Percentiles rank a stretch among this genome's conserved stretches.
These are phyloP conservation scores for Xerophyta viscosa DNA, from an alignment of 106 monocot genomes.

Conservation along the genomic window DNA sequence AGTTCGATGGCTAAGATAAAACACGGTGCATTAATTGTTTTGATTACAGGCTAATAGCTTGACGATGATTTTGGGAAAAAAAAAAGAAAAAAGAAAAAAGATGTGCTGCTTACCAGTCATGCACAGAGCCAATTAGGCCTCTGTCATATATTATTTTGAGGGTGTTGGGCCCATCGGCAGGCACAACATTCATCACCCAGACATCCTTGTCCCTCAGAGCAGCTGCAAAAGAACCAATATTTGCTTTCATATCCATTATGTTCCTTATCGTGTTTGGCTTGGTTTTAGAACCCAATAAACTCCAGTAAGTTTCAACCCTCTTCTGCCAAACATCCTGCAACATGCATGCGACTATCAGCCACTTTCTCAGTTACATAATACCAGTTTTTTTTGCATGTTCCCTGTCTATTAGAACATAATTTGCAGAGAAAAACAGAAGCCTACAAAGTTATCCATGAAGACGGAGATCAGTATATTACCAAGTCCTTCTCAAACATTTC, in stretches of 20 bases:
- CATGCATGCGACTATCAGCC: not conserved
- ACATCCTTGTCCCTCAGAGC: conserved; percentile 57
- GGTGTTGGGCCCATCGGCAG: conserved; percentile 51
- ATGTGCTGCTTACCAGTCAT: conserved; percentile 62
- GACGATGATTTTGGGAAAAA: not conserved
- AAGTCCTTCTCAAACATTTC: conserved; percentile 56
- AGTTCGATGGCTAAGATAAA: no score
- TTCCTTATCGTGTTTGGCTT: conserved; percentile 69
- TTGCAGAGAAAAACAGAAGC: no score
- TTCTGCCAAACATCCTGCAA: conserved; percentile 70
- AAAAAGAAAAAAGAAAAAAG: not conserved
- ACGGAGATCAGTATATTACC: conserved; percentile 36
- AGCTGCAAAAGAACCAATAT: conserved; percentile 83
- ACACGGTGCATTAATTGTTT: no score
- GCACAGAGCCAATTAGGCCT: conserved; percentile 73
- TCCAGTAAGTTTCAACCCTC: conserved; percentile 77
- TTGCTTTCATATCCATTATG: conserved; percentile 93
- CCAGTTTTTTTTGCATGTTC: no score
- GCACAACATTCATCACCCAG: conserved; percentile 95
- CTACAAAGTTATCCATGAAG: no score
- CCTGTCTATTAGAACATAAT: no score
- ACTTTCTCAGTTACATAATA: not conserved
- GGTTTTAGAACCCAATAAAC: conserved; percentile 45
- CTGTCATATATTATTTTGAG: conserved; percentile 87
- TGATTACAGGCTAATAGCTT: not conserved